A percentile compares a stretch with the other conserved stretches of the same genome.
Conservation (phyloP, 805 yeast species). For the Candida sanyiensis region DNA sequence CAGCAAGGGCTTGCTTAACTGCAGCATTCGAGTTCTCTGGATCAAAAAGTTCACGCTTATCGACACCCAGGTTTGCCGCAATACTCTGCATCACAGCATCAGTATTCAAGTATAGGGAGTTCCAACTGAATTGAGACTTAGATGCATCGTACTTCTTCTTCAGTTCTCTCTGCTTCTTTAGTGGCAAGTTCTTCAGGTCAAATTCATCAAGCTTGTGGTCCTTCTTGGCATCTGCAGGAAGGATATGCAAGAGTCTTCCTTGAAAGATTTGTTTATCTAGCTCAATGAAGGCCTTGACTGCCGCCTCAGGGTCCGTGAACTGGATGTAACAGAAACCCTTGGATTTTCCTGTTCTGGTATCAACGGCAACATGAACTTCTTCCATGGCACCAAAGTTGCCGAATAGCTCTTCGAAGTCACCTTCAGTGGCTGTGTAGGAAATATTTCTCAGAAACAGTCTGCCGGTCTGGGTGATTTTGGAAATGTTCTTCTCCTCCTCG, state of each 20-base stretch:
- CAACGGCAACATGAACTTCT: constrained; percentile 91
- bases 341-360: constrained; percentile 81
- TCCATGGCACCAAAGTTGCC: constrained; percentile 62
- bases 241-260: constrained; percentile 85
- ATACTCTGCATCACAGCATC: constrained; percentile 92
- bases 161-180: constrained; percentile 84
- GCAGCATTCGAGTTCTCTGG: constrained; percentile 85
- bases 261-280: constrained; percentile 89
- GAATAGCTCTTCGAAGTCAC: constrained; percentile 67
- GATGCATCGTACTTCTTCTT: constrained; percentile 81
- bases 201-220: constrained; percentile 84
- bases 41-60: constrained; percentile 79
- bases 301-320: constrained; percentile 63
- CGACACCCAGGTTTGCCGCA: constrained; percentile 75
- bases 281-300: constrained; percentile 64
- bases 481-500: constrained; percentile 42
- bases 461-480: constrained; percentile 60
- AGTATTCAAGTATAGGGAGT: constrained; percentile 80
- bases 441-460: constrained; percentile 87
- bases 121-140: constrained; percentile 89
- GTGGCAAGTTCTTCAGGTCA: constrained; percentile 83
- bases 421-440: constrained; percentile 70
- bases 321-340: constrained; percentile 90
- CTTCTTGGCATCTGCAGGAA: constrained; percentile 80
- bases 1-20: constrained; percentile 95